These are phyloP conservation scores for Hirsutella thompsonii DNA, from an alignment of 2,329 filamentous ascomycete genomes.

Conservation along the genomic window DNA sequence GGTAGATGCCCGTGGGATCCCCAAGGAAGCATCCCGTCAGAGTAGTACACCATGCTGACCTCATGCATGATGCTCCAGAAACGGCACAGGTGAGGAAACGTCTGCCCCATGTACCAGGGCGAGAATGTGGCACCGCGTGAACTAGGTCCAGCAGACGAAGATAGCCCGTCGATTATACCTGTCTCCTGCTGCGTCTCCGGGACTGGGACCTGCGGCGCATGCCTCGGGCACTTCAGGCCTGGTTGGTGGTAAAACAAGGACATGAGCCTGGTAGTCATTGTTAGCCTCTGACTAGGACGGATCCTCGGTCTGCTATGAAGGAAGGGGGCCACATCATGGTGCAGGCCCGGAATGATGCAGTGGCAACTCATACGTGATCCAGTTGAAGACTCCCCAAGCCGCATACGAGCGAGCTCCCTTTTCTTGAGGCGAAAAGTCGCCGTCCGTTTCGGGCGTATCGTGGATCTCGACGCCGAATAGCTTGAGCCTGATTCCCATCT, in stretches of 20 bases:
- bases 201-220: conserved; percentile 7
- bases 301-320: background rate
- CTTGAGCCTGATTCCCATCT: conserved; percentile 14
- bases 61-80: conserved; percentile 19
- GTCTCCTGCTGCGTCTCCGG: background rate
- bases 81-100: conserved; percentile 16
- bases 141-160: background rate
- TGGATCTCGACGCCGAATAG: conserved; percentile 9
- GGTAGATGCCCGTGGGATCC: conserved; percentile 4
- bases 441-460: background rate
- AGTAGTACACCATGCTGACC: conserved; percentile 13
- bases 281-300: background rate
- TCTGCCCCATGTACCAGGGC: conserved; percentile 9
- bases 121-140: background rate
- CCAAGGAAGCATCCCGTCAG: background rate
- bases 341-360: too few species aligned
- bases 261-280: conserved; percentile 12
- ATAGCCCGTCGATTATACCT: background rate
- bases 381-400: conserved; percentile 17
- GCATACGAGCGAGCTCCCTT: conserved; percentile 6
- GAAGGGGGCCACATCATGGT: background rate
- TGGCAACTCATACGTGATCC: conserved; percentile 22
- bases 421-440: conserved; percentile 4
- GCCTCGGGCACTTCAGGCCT: conserved; percentile 9
- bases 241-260: conserved; percentile 20